A percentile compares a stretch with the other conserved stretches of the same genome.
phyloP scores from a whole-genome alignment of 192 early-diverging fungal genomes.

The Haplosporangium gracile region DNA sequence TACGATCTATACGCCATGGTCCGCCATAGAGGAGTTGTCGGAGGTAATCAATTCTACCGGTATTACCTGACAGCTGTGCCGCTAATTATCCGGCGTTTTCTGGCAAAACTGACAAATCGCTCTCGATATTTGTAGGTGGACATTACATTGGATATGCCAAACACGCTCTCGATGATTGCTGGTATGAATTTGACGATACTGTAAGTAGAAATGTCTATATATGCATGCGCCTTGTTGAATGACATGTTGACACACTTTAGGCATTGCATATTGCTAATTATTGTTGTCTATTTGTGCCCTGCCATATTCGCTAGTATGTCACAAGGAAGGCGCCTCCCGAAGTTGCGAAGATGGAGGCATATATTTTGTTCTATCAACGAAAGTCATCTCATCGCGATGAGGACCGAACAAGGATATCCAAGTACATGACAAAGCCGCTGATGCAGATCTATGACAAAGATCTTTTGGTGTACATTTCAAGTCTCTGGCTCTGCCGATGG shows the following conservation, averaged over 20 bases:
- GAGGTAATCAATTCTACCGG: constrained; percentile 25
- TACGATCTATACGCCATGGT: constrained; percentile 59
- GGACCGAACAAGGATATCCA: constrained; percentile 47
- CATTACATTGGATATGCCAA: constrained; percentile 61
- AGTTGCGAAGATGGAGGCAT: constrained; percentile 57
- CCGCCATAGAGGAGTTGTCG: constrained; percentile 54
- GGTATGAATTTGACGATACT: constrained; percentile 64
- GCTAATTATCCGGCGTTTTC: not conserved
- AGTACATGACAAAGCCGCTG: constrained; percentile 36
- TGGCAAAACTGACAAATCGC: not conserved
- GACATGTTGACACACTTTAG: not conserved
- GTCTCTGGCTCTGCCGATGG: constrained; percentile 60
- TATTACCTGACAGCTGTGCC: no score
- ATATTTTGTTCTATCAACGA: constrained; percentile 54
- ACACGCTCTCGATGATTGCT: constrained; percentile 41
- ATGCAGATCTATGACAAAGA: constrained; percentile 50
- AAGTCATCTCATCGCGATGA: constrained; percentile 40
- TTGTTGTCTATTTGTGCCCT: not conserved
- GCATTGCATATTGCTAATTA: not conserved
- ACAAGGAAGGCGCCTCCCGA: constrained; percentile 52
- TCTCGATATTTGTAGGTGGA: constrained; percentile 28
- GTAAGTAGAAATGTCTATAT: constrained; percentile 20
- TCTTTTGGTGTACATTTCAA: constrained; percentile 51
- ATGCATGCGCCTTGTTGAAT: not conserved
- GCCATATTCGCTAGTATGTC: constrained; percentile 27